A percentile compares a stretch with the other conserved stretches of the same genome.
These are phyloP conservation scores for Hibiscus trionum DNA, from an alignment of 345 rosid genomes.

Conservation along the genomic window DNA sequence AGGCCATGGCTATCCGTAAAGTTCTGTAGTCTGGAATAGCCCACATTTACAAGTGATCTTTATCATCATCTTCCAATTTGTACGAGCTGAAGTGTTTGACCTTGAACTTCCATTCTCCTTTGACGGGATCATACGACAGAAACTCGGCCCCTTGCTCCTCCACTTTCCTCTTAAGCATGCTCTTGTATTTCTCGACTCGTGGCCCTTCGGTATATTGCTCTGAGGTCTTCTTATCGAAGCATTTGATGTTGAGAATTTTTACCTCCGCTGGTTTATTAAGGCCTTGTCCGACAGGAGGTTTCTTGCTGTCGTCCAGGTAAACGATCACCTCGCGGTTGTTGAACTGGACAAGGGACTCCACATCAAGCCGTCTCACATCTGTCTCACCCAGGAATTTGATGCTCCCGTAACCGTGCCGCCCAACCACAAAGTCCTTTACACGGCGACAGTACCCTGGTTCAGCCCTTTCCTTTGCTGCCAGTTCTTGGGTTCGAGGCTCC, in stretches of 20 bases:
- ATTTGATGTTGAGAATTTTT: constrained; percentile 88
- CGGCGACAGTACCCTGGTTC: constrained; percentile 66
- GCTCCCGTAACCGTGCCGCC: constrained; percentile 80
- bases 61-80: constrained; percentile 40
- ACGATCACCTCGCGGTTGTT: constrained; percentile 85
- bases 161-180: constrained; percentile 77
- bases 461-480: constrained; percentile 81
- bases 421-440: constrained; percentile 77
- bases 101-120: constrained; percentile 88
- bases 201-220: constrained; percentile 62
- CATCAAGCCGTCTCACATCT: constrained; percentile 72
- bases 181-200: constrained; percentile 60
- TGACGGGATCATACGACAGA: constrained; percentile 65
- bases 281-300: constrained; percentile 89
- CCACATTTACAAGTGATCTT: constrained; percentile 8
- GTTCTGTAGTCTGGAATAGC: not conserved
- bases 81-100: constrained; percentile 76
- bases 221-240: constrained; percentile 70
- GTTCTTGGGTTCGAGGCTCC: constrained; percentile 81
- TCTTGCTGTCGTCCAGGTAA: constrained; percentile 82
- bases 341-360: constrained; percentile 74
- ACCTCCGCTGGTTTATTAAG: constrained; percentile 91
- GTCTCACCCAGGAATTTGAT: constrained; percentile 87
- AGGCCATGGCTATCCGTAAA: not conserved
- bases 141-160: constrained; percentile 87